Base-by-base conservation (phyloP, 345 rosid species). In the Jatropha curcas region DNA sequence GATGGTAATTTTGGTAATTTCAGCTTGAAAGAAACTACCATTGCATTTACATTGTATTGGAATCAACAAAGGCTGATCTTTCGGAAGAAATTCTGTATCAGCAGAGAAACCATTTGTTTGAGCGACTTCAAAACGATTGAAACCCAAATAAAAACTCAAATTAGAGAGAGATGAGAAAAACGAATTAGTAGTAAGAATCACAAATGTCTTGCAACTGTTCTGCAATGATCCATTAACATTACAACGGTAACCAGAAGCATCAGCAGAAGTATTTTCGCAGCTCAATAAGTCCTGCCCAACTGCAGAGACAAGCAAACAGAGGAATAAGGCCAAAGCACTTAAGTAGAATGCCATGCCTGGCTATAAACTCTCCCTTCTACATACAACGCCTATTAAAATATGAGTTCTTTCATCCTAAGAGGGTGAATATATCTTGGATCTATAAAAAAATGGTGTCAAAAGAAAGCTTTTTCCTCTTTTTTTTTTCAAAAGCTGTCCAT, bases 11-110 rank as follows among this genome's bases (percentile, higher is more conserved):
- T 82, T 88, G 5, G 73, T 74, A 45, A 89, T 57, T 67, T 70
- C 76, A 39, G 98, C 93, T 78, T 85, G 84, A 65, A 84, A 93
- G 76, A 80, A 43, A 24, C 85, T 81, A 52, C 81, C 86, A 63
- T 71, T 77, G 80, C 98, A 93, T 71, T 73, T 83, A 71, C 98
- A 93, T 25, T 78, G 75, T 9, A 91, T 83, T 3, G 95, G 93
- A 60, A 93, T 77, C 67, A 88, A 74, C 59, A 84, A 70, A 71
- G 85, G 87, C 79, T 80, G 88, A 72, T 81, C 83, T 60, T 58
- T 65, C 0, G 82, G 81, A n/a, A 84, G 90, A 75, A 80, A 75
- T 77, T 92, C 84, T 3, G 85, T 82, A 17, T 83, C 84, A 35
- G 82, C 76, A 68, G 90, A 77, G 70, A 83, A 83, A 37, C 88